phyloP scores from a whole-genome alignment of 495 filamentous ascomycete species.

The Extremus antarcticus region DNA sequence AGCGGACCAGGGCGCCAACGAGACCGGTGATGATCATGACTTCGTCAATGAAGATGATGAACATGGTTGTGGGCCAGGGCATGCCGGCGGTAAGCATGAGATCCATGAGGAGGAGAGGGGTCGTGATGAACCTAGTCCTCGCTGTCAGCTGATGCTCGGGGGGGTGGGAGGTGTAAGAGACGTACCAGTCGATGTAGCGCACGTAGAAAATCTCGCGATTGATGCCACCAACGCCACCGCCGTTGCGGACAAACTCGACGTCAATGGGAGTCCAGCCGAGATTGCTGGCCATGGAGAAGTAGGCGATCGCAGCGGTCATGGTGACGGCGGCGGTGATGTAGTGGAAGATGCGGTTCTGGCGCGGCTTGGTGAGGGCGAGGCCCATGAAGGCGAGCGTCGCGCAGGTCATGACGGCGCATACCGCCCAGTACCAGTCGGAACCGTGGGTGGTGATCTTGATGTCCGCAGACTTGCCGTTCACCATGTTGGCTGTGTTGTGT shows the following conservation, averaged over 20 bases:
- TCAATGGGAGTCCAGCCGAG: slow-evolving; percentile 53
- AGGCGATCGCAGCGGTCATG: slow-evolving; percentile 52
- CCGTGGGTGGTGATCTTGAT: slow-evolving; percentile 53
- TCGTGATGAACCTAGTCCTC: slow-evolving; percentile 32
- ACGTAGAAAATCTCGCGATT: slow-evolving; percentile 61
- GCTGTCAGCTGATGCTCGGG: not conserved
- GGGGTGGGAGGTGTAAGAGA: slow-evolving; percentile 4
- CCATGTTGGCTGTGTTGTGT: slow-evolving; percentile 3
- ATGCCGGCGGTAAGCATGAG: slow-evolving; percentile 53
- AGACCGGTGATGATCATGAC: slow-evolving; percentile 56
- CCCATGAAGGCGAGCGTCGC: slow-evolving; percentile 34
- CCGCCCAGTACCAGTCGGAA: slow-evolving; percentile 49
- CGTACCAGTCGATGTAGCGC: slow-evolving; percentile 55
- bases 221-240: slow-evolving; percentile 33
- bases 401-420: slow-evolving; percentile 41
- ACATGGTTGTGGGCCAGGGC: slow-evolving; percentile 54
- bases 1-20: slow-evolving; percentile 47
- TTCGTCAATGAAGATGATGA: slow-evolving; percentile 47
- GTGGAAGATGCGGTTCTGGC: slow-evolving; percentile 51
- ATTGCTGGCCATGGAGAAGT: slow-evolving; percentile 59
- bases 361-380: slow-evolving; percentile 41
- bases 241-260: slow-evolving; percentile 41
- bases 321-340: slow-evolving; percentile 53
- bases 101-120: slow-evolving; percentile 46
- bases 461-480: slow-evolving; percentile 20